Evolutionary conservation across 78 protist genomes (phyloP), one percentile per base, ranked within the genome.

Genomic region (Bigelowiella natans): DNA sequence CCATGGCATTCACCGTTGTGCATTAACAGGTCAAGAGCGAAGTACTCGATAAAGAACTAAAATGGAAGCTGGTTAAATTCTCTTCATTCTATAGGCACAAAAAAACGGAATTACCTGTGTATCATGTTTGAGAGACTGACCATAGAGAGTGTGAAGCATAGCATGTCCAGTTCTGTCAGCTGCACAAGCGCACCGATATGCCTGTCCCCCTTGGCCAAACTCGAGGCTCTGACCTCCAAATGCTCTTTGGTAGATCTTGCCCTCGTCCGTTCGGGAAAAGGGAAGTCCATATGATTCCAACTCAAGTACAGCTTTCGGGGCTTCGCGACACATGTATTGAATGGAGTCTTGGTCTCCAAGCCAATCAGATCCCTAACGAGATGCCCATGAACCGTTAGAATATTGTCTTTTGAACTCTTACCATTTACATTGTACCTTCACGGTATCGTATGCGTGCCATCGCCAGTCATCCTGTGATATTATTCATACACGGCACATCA

Each of bases 81-180:
- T n/a, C n/a, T n/a, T n/a, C n/a, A n/a, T 95, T 92, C 89, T 94
- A 39, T 0, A 64, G 34, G 83, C 86, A 29, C 82, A 85, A 38
- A 37, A 40, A 39, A 18, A 63, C 31, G 82, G 82, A 18, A 63
- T 11, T 31, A 29, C 86, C 86, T 86, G 36, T n/a, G 91, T 89
- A n/a, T 89, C 88, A 63, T 89, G 87, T 2, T 64, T 1, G 40
- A 89, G 40, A 7, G 88, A 7, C 93, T 97, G 99, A 31, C 99
- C 99, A 90, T 96, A 98, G 37, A 98, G 95, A 2, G 99, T 97
- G 95, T 98, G 99, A 34, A 98, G 94, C 38, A 98, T 92, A 30
- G 99, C 96, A 93, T 98, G 99, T 7, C 99, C 99, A 1, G 99
- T 98, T n/a, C 99, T 96, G 94, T 98, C 99, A 1, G 99, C 98